Percentiles rank a stretch among this genome's conserved stretches.
Evolutionary conservation across 805 yeast species (phyloP).

Genomic region (Yarrowia deformans): DNA sequence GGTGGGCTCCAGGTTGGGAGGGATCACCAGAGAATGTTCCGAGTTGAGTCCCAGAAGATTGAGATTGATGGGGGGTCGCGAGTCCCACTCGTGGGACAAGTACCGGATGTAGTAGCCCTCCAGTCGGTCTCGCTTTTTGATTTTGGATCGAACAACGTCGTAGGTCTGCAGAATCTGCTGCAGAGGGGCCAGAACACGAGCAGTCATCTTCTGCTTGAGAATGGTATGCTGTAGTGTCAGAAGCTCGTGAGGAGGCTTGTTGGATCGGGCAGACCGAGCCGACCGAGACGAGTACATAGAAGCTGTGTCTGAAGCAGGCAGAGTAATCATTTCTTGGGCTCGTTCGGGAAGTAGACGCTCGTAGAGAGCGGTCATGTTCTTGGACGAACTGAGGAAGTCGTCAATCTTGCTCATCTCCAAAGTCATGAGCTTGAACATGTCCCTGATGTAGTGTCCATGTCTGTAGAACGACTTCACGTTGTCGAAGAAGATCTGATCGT

Average conservation of each 20-base stretch:
- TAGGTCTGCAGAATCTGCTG: slow-evolving; percentile 32
- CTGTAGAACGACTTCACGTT: slow-evolving; percentile 24
- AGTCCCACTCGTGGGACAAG: slow-evolving; percentile 34
- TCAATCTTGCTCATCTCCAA: slow-evolving; percentile 22
- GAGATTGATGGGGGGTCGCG: slow-evolving; percentile 36
- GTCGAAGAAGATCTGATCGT: slow-evolving; percentile 30
- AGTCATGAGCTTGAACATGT: slow-evolving; percentile 35
- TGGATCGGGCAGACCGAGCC: neutral
- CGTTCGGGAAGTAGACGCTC: slow-evolving; percentile 17
- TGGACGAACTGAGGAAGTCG: slow-evolving; percentile 13
- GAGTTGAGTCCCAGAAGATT: slow-evolving; percentile 25
- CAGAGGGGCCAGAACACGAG: slow-evolving; percentile 28
- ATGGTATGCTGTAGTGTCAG: slow-evolving; percentile 10
- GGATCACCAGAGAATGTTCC: slow-evolving; percentile 13
- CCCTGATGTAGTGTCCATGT: slow-evolving; percentile 29
- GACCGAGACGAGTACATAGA: slow-evolving; percentile 8
- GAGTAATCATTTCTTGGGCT: slow-evolving; percentile 23
- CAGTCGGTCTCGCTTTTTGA: slow-evolving; percentile 33
- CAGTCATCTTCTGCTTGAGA: slow-evolving; percentile 24
- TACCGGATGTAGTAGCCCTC: slow-evolving; percentile 38
- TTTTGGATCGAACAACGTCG: slow-evolving; percentile 21
- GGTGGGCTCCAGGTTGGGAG: slow-evolving; percentile 36
- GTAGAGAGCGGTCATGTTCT: slow-evolving; percentile 6
- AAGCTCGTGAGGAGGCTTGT: neutral
- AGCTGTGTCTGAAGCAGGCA: slow-evolving; percentile 20